Percentiles rank a stretch among this genome's conserved stretches.
These are phyloP conservation scores for Penicillium psychrofluorescens DNA, from an alignment of 495 filamentous ascomycete species.

Conservation along the genomic window DNA sequence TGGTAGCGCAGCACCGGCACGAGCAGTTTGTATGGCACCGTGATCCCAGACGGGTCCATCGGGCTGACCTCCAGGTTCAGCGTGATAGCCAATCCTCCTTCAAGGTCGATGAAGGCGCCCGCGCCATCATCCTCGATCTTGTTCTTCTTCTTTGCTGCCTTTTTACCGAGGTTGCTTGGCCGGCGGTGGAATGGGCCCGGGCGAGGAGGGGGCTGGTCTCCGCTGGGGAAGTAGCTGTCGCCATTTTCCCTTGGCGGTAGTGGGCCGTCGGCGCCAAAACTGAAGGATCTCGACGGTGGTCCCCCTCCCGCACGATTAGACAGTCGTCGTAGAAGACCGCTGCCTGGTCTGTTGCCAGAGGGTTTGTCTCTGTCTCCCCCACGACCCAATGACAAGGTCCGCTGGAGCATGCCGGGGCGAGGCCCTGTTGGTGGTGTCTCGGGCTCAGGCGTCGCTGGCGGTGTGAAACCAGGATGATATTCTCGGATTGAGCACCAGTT, in stretches of 20 bases:
- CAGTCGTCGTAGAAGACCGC: conserved; percentile 49
- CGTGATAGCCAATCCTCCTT: conserved; percentile 74
- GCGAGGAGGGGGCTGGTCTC: conserved; percentile 18
- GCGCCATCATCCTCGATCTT: conserved; percentile 36
- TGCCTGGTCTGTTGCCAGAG: conserved; percentile 25
- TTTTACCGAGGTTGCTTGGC: conserved; percentile 60
- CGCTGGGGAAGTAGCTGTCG: conserved; percentile 34
- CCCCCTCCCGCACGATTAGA: conserved; percentile 33
- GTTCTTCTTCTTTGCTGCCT: conserved; percentile 39
- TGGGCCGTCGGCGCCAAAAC: conserved; percentile 33
- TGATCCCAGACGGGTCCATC: conserved; percentile 81
- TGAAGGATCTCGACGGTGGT: conserved; percentile 33
- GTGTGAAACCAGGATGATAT: conserved; percentile 69
- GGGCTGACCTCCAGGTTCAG: conserved; percentile 83
- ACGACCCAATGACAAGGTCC: conserved; percentile 58
- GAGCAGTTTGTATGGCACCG: conserved; percentile 76
- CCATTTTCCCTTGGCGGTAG: conserved; percentile 22
- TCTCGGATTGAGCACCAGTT: conserved; percentile 88
- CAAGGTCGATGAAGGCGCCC: conserved; percentile 50
- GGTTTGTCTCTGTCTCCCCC: conserved; percentile 14
- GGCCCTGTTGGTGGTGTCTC: conserved; percentile 25
- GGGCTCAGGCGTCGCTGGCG: conserved; percentile 51
- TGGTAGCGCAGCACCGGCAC: conserved; percentile 66
- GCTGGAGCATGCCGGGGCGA: conserved; percentile 43
- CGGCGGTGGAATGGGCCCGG: conserved; percentile 59